Evolutionary conservation across 441 rosid species (phyloP).

Genomic region (Dalechampia spathulata): DNA sequence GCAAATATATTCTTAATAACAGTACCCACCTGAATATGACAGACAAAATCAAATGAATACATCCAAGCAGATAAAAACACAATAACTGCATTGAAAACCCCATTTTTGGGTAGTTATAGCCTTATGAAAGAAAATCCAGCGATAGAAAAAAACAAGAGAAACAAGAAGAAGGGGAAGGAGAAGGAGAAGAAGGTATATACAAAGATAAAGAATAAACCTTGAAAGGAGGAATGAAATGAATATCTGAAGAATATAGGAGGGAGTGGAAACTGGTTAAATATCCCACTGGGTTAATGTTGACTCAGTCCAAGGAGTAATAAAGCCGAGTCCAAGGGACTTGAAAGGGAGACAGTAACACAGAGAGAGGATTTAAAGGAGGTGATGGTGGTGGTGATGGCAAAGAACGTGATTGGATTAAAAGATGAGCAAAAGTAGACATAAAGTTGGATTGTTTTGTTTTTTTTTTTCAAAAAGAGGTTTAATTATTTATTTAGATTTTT

Average conservation of each 20-base stretch:
- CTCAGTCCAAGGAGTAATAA: no score
- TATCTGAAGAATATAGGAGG: not conserved
- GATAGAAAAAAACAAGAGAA: conserved; percentile 30
- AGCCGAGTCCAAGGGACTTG: not conserved
- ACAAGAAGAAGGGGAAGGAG: conserved; percentile 20
- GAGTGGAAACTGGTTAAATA: no score
- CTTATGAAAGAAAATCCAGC: conserved; percentile 32
- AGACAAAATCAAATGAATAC: conserved; percentile 27
- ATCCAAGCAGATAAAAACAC: conserved; percentile 59
- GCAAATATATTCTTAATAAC: no score
- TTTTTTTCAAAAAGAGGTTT: not conserved
- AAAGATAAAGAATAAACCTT: conserved; percentile 88
- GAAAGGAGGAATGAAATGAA: conserved; percentile 72
- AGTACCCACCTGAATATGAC: not conserved
- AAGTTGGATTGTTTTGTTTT: not conserved
- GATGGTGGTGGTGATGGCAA: no score
- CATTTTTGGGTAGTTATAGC: conserved; percentile 14
- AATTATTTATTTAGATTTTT: conserved; percentile 7
- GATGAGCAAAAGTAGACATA: conserved; percentile 16
- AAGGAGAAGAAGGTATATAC: conserved; percentile 43
- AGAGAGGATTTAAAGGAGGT: not conserved
- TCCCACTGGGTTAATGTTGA: no score
- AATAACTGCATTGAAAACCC: conserved; percentile 18
- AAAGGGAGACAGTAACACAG: no score
- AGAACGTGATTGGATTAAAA: conserved; percentile 17